Evolutionary conservation across 2,329 filamentous ascomycete species (phyloP).

Genomic region (Myriosclerotinia scirpicola): DNA sequence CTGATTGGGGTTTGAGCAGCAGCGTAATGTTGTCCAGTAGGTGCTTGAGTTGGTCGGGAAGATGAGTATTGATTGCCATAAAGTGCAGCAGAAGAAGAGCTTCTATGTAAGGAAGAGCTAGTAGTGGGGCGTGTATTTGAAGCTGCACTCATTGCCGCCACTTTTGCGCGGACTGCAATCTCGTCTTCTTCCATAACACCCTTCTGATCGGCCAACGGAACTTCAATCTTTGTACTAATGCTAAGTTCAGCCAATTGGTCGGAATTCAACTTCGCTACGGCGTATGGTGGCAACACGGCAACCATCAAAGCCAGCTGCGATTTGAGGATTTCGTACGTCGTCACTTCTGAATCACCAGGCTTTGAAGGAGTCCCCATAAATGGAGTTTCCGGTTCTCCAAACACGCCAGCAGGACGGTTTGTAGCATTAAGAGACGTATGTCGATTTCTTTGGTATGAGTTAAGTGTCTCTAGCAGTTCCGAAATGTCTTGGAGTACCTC

Average conservation of each 20-base stretch:
- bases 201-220: constrained; percentile 49
- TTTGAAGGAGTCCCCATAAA: constrained; percentile 59
- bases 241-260: constrained; percentile 54
- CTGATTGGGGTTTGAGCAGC: constrained; percentile 37
- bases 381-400: constrained; percentile 60
- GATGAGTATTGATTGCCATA: constrained; percentile 41
- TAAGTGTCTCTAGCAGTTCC: constrained; percentile 72
- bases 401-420: constrained; percentile 59
- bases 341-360: constrained; percentile 58
- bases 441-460: constrained; percentile 77
- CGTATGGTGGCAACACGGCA: constrained; percentile 54
- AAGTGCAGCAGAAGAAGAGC: constrained; percentile 31
- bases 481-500: constrained; percentile 72
- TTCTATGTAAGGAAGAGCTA: constrained; percentile 34
- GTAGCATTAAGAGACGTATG: constrained; percentile 67
- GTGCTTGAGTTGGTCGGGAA: constrained; percentile 28
- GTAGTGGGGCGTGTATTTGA: constrained; percentile 30
- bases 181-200: constrained; percentile 58
- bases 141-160: constrained; percentile 31
- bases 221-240: constrained; percentile 52
- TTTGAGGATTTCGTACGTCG: constrained; percentile 53
- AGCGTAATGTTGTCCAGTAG: constrained; percentile 25
- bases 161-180: constrained; percentile 35
- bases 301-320: constrained; percentile 54
- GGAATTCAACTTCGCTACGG: constrained; percentile 56